Evolutionary conservation across 1,284 basidiomycete genomes (phyloP), one percentile per base, ranked within the genome.

Genomic region (Tylopilus sp.): DNA sequence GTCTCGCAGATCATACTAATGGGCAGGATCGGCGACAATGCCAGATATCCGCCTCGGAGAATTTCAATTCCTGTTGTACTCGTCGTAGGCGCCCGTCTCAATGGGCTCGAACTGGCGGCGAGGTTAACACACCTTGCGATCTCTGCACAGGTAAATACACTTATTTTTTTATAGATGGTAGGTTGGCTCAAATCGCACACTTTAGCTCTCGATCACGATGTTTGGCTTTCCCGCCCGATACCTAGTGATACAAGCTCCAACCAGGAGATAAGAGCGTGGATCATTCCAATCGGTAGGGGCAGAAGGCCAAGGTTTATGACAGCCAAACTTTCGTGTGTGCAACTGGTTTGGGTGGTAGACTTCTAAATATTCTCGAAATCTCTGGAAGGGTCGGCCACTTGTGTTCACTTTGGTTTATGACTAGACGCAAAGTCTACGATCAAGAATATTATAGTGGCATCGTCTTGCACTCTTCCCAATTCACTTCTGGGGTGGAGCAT

Each of bases 181-280:
- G 84, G 87, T 67, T 90, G 87, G 86, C 80, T 90, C 19, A 89
- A 90, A 70, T 78, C 75, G 47, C 90, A 89, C 65, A 86, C 84
- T 2, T 78, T 81, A 15, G 73, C 81, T 12, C 78, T 89, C 70
- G 88, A 90, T 67, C 77, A 89, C 29, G 84, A 88, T 72, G 79
- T 87, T 53, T 90, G 87, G 89, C 81, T 80, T 6, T 78, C 79
- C 16, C 80, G 86, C 13, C 81, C 76, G 2, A 70, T 86, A 32
- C 76, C 70, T 0, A 72, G 72, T n/a, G 78, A 36, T 36, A 36
- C 84, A 6, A 64, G 68, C 12, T 83, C 76, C 63, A 69, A 80
- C 61, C 66, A 77, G 32, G 65, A 63, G 24, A 63, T 74, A 13
- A 74, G 70, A 53, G 66, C 68, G 6, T 84, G 82, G 83, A 70